phyloP scores from a whole-genome alignment of 1,284 basidiomycete genomes.

The Cystobasidium slooffiae region DNA sequence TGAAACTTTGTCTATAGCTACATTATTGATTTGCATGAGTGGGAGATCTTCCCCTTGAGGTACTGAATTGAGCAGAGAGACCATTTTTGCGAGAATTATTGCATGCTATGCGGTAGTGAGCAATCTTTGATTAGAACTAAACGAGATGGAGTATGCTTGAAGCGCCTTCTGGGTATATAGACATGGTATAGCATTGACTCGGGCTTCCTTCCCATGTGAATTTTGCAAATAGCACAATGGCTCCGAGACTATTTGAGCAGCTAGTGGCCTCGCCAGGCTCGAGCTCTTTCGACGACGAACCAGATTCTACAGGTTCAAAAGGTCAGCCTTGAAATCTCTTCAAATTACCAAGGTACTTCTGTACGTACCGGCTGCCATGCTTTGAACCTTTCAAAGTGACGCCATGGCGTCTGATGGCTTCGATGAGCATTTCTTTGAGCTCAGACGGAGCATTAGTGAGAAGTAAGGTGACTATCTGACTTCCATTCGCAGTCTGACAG shows the following conservation, averaged over 20 bases:
- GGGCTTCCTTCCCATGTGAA: neutral
- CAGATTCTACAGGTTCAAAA: conserved; percentile 20
- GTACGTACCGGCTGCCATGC: conserved; percentile 32
- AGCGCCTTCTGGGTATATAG: too few species aligned
- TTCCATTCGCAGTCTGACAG: conserved; percentile 39
- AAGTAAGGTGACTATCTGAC: conserved; percentile 43
- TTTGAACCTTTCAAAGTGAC: conserved; percentile 42
- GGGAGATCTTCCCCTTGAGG: neutral
- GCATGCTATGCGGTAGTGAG: too few species aligned
- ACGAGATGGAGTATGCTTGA: too few species aligned
- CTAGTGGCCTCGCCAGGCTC: conserved; percentile 27
- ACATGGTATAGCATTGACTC: too few species aligned
- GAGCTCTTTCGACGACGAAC: conserved; percentile 40
- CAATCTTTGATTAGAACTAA: too few species aligned
- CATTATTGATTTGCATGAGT: neutral
- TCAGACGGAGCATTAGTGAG: conserved; percentile 34
- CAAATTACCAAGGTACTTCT: too few species aligned
- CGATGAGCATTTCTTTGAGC: conserved; percentile 43
- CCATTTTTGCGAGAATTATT: too few species aligned
- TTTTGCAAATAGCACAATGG: neutral
- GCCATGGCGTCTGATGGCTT: conserved; percentile 40
- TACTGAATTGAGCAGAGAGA: neutral
- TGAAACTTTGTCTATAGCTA: conserved; percentile 16
- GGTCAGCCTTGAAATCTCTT: neutral
- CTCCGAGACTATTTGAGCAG: neutral